A percentile compares a stretch with the other conserved stretches of the same genome.
Evolutionary conservation across 2,329 filamentous ascomycete genomes (phyloP).

Genomic region (Neonectria faginata): DNA sequence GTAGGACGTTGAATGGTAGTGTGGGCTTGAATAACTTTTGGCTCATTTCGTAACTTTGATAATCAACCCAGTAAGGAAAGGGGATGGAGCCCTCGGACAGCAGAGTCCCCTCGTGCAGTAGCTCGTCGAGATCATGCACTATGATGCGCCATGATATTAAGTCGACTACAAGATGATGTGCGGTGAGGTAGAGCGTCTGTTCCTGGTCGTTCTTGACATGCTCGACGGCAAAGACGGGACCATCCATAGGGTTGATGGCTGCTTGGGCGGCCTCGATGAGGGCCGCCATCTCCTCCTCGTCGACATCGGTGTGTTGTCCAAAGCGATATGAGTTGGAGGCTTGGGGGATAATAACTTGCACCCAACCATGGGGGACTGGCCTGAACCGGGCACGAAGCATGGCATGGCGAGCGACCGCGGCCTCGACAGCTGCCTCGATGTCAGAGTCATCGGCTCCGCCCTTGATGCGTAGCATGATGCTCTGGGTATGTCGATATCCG

Average conservation of each 20-base stretch:
- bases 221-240: constrained; percentile 63
- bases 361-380: constrained; percentile 56
- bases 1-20: constrained; percentile 55
- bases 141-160: constrained; percentile 64
- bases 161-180: constrained; percentile 65
- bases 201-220: constrained; percentile 60
- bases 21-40: constrained; percentile 46
- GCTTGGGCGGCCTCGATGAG: constrained; percentile 57
- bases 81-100: constrained; percentile 59
- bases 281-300: constrained; percentile 55
- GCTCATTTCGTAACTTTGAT: constrained; percentile 55
- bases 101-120: constrained; percentile 59
- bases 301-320: constrained; percentile 54
- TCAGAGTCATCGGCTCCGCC: constrained; percentile 56
- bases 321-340: constrained; percentile 58
- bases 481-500: constrained; percentile 63
- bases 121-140: constrained; percentile 61
- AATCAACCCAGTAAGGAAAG: constrained; percentile 63
- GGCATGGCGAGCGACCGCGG: constrained; percentile 61
- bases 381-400: constrained; percentile 64
- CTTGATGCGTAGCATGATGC: constrained; percentile 60
- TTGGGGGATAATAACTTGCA: constrained; percentile 57
- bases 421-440: constrained; percentile 61
- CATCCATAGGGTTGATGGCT: constrained; percentile 61
- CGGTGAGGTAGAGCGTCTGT: constrained; percentile 62